Percentiles rank a stretch among this genome's conserved stretches.
Conservation (phyloP, 192 early-diverging fungal species). For the Diversispora epigaea region DNA sequence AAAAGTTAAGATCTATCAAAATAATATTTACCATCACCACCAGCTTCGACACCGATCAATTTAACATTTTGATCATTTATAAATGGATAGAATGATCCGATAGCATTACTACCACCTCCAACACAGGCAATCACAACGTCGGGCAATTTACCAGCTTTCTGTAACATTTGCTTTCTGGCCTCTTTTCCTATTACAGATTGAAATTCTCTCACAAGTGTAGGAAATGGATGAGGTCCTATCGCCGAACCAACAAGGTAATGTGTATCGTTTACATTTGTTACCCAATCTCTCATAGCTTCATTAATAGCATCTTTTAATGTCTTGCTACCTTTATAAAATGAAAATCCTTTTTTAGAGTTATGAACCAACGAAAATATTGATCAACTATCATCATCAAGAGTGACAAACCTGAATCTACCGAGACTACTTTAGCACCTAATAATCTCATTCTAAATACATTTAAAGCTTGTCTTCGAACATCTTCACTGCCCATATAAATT, state of each 20-base stretch:
- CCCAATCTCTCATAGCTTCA: constrained; percentile 99
- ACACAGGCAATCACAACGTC: constrained; percentile 95
- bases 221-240: constrained; percentile 97
- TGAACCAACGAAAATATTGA: too few relatives aligned
- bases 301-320: constrained; percentile 99
- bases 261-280: constrained; percentile 89
- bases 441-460: constrained; percentile 96
- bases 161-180: constrained; percentile 79
- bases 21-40: constrained; percentile 69
- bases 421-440: constrained; percentile 89
- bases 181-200: constrained; percentile 96
- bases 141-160: constrained; percentile 80
- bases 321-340: constrained; percentile 27
- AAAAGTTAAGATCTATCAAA: background rate
- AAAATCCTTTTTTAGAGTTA: too few relatives aligned
- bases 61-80: constrained; percentile 80
- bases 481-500: constrained; percentile 98
- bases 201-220: constrained; percentile 94
- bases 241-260: constrained; percentile 98
- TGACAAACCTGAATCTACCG: constrained; percentile 70
- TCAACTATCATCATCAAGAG: background rate
- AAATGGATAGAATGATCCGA: constrained; percentile 97
- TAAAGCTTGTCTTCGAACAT: constrained; percentile 87
- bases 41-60: constrained; percentile 94
- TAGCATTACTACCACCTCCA: constrained; percentile 95